Evolutionary conservation across 169 alveolate genomes (phyloP).

Genomic region (Toxoplasma gondii): DNA sequence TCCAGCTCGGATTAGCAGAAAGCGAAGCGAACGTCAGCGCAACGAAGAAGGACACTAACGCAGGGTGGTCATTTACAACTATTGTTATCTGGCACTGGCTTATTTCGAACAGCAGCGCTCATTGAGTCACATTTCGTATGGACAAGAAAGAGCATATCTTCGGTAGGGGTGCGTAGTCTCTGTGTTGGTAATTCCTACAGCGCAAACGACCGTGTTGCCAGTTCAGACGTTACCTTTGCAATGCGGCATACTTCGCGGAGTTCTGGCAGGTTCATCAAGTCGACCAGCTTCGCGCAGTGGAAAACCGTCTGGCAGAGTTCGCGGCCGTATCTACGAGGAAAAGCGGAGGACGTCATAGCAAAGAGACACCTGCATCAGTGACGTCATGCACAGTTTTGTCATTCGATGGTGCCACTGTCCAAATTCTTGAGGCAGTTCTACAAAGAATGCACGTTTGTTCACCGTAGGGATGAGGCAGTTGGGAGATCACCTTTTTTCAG

Average conservation of each 20-base stretch:
- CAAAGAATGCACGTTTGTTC: not conserved
- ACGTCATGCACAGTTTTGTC: not conserved
- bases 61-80: no score
- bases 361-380: not conserved
- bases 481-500: no score
- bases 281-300: constrained; percentile 75
- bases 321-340: constrained; percentile 52
- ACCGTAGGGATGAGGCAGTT: not conserved
- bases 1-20: no score
- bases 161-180: not conserved
- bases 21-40: no score
- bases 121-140: not conserved
- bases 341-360: not conserved
- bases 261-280: constrained; percentile 66
- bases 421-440: not conserved
- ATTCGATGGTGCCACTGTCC: not conserved
- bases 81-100: no score
- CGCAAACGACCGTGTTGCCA: not conserved
- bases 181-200: not conserved
- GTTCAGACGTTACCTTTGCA: constrained; percentile 48
- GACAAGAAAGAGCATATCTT: no score
- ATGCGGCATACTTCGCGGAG: constrained; percentile 68
- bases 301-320: constrained; percentile 75
- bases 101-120: no score
- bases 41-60: no score